Evolutionary conservation across 768 basidiomycete genomes (phyloP), one percentile per base, ranked within the genome.

Genomic region (Xanthoconium stramineum): DNA sequence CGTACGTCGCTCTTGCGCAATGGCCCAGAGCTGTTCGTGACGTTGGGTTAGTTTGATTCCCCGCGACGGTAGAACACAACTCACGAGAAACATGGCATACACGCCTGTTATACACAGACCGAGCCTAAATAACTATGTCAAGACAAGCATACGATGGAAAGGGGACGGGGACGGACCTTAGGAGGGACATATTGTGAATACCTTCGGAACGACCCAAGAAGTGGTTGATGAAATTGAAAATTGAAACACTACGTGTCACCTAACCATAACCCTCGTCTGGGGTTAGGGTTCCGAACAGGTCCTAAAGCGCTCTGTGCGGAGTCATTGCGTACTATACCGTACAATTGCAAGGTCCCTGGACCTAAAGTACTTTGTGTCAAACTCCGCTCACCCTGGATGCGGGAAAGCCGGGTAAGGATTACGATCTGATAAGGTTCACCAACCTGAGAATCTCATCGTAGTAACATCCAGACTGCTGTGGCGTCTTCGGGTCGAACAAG

Each of bases 1-100:
- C 83, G 65, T 72, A 97, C 95, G 70, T 72, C 95, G 80, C 76
- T 98, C 97, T 76, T 99, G 97, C 10, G 93, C 91, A 43, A 95
- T 83, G 12, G 91, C 94, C 93, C 93, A 92, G 48, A 93, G 71
- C 91, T 93, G 61, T 9, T 52, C 28, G 56, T 19, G 24, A 42
- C 39, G 47, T 47, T 47, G 29, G 36, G 50, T 59, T 37, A 64
- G n/a, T 30, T 28, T 51, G n/a, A 43, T 36, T 29, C 9, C n/a
- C 15, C 6, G 20, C 42, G 35, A 44, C n/a, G 6, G 17, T 45
- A 35, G 39, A n/a, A 1, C 56, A 28, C 50, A 52, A 69, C 86
- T 72, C 64, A 89, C 89, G 62, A 98, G 77, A 70, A 97, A 98
- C 81, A 94, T 94, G 24, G 88, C 83, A 68, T 98, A 98, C 44